phyloP scores from a whole-genome alignment of 768 basidiomycete genomes.

The Lepiota subincarnata region DNA sequence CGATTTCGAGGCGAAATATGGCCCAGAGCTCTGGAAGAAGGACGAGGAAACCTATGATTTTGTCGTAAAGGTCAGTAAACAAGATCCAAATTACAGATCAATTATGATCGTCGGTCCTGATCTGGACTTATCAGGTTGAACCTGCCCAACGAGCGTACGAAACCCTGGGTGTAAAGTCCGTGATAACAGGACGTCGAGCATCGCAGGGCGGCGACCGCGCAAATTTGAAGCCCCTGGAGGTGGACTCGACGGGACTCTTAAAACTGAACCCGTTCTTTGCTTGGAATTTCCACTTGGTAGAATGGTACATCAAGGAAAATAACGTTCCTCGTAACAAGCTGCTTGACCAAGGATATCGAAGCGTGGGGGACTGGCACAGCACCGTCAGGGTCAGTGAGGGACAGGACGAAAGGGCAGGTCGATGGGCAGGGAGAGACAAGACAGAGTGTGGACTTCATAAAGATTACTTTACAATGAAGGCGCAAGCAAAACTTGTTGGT shows the following conservation, averaged over 20 bases:
- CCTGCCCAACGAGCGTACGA: constrained; percentile 87
- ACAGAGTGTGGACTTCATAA: constrained; percentile 95
- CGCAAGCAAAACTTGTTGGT: constrained; percentile 36
- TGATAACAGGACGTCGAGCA: constrained; percentile 93
- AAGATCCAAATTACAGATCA: neutral
- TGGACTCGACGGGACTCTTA: constrained; percentile 84
- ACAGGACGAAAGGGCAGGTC: constrained; percentile 83
- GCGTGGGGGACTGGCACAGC: constrained; percentile 98
- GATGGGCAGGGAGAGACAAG: constrained; percentile 90
- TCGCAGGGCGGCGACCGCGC: constrained; percentile 93
- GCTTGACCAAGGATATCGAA: constrained; percentile 87
- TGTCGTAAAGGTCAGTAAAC: constrained; percentile 70
- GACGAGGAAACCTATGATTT: constrained; percentile 90
- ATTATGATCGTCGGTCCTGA: neutral
- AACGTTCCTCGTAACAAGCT: constrained; percentile 85
- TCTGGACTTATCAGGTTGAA: constrained; percentile 65
- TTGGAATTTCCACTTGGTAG: constrained; percentile 83
- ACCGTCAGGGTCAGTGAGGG: constrained; percentile 67
- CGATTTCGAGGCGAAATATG: constrained; percentile 80
- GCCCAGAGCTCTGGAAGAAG: constrained; percentile 79
- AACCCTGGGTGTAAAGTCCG: constrained; percentile 69
- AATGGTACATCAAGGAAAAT: constrained; percentile 79
- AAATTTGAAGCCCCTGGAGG: constrained; percentile 78
- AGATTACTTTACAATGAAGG: constrained; percentile 80
- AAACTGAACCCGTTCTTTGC: constrained; percentile 92